phyloP scores from a whole-genome alignment of 2,329 filamentous ascomycete genomes.

The Phaeosphaeriaceae sp. region DNA sequence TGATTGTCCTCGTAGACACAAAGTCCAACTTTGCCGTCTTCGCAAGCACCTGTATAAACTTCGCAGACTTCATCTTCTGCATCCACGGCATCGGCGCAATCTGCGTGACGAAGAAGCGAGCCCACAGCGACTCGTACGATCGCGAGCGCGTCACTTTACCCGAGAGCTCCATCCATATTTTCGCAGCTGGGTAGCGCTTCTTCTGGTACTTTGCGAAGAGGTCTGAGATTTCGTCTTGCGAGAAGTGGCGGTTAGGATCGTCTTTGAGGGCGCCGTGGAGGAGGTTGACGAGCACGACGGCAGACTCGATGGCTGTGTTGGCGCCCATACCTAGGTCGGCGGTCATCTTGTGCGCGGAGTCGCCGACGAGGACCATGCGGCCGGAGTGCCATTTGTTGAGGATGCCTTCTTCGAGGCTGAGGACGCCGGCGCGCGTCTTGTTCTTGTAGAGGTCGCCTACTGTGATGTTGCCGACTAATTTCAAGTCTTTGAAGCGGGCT shows the following conservation, averaged over 20 bases:
- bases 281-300: constrained; percentile 23
- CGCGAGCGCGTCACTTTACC: constrained; percentile 16
- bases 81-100: constrained; percentile 7
- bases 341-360: constrained; percentile 50
- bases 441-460: constrained; percentile 45
- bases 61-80: constrained; percentile 1
- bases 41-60: constrained; percentile 7
- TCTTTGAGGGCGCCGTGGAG: constrained; percentile 9
- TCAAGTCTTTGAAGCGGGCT: constrained; percentile 29
- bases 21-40: constrained; percentile 20
- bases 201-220: constrained; percentile 21
- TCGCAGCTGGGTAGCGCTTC: constrained; percentile 13
- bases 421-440: constrained; percentile 27
- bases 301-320: constrained; percentile 28
- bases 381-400: constrained; percentile 51
- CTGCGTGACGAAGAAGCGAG: constrained; percentile 9
- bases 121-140: constrained; percentile 15
- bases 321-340: constrained; percentile 25
- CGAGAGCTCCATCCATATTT: constrained; percentile 12
- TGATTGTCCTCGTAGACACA: constrained; percentile 17
- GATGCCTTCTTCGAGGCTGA: constrained; percentile 48
- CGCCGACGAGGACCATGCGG: constrained; percentile 51
- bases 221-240: constrained; percentile 9
- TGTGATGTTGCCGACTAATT: constrained; percentile 32
- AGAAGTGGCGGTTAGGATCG: background rate